Percentiles rank a stretch among this genome's conserved stretches.
phyloP scores from a whole-genome alignment of 1,284 basidiomycete genomes.

The Puccinia hordei region DNA sequence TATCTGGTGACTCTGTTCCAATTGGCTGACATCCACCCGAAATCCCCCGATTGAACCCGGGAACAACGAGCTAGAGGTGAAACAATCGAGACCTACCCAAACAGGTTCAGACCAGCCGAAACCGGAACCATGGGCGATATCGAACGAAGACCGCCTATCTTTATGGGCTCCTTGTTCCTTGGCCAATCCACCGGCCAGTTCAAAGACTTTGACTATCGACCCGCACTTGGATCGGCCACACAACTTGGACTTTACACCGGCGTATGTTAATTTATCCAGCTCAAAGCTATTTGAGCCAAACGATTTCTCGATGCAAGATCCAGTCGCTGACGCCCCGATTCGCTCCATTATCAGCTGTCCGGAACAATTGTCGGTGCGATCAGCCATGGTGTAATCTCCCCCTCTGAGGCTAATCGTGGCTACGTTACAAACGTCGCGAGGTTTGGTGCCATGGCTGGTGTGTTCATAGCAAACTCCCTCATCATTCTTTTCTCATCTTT shows the following conservation, averaged over 20 bases:
- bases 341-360: constrained; percentile 15
- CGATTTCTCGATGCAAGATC: background rate
- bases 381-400: constrained; percentile 47
- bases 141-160: constrained; percentile 44
- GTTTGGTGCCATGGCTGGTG: constrained; percentile 47
- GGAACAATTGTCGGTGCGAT: constrained; percentile 44
- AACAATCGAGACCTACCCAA: too few relatives aligned
- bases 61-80: too few relatives aligned
- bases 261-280: constrained; percentile 19
- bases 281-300: background rate
- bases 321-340: background rate
- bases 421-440: constrained; percentile 31
- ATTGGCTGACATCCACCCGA: too few relatives aligned
- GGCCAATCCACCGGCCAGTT: constrained; percentile 21
- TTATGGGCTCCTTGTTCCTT: constrained; percentile 50
- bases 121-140: constrained; percentile 44
- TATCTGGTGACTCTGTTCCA: too few relatives aligned
- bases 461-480: background rate
- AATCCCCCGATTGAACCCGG: too few relatives aligned
- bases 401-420: constrained; percentile 44
- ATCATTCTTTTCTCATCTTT: background rate
- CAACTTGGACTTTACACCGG: constrained; percentile 41
- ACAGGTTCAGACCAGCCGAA: background rate
- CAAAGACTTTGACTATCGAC: constrained; percentile 35
- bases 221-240: constrained; percentile 26